phyloP scores from a whole-genome alignment of 208 protist species.

The Trypanosomatidae sp. region DNA sequence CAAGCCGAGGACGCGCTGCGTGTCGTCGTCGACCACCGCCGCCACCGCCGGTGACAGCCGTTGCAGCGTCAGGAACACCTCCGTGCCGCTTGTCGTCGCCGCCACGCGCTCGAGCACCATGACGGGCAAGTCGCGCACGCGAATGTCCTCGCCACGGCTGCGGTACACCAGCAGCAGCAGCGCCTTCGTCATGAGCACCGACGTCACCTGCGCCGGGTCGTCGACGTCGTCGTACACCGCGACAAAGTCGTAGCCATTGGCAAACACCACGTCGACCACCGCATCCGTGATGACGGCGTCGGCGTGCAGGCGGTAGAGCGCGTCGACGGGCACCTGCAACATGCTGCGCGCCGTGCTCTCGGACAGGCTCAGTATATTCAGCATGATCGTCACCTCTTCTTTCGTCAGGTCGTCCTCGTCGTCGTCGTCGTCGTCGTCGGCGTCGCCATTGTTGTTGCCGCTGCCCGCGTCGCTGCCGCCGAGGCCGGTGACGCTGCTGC shows the following conservation, averaged over 20 bases:
- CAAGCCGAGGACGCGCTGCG: conserved; percentile 18
- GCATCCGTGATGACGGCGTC: conserved; percentile 20
- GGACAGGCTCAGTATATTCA: conserved; percentile 49
- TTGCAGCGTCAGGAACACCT: conserved; percentile 34
- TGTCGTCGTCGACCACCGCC: conserved; percentile 13
- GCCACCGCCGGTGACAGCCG: conserved; percentile 19
- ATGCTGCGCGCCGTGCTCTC: conserved; percentile 34
- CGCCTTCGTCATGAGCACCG: conserved; percentile 35
- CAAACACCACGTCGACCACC: conserved; percentile 22
- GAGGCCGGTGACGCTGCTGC: background rate
- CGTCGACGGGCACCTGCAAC: conserved; percentile 17
- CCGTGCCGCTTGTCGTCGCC: conserved; percentile 16
- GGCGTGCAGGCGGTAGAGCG: conserved; percentile 33
- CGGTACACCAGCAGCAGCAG: conserved; percentile 41
- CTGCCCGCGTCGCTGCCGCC: too few species aligned
- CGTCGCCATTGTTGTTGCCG: conserved; percentile 2
- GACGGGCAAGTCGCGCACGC: conserved; percentile 36
- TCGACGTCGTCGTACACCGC: conserved; percentile 32
- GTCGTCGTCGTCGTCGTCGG: conserved; percentile 8
- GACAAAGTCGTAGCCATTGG: conserved; percentile 37
- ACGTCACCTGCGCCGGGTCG: conserved; percentile 23
- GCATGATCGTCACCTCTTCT: conserved; percentile 46
- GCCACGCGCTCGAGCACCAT: conserved; percentile 20
- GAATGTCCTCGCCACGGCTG: conserved; percentile 12
- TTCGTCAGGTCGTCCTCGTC: conserved; percentile 38